phyloP scores from a whole-genome alignment of 2,329 filamentous ascomycete genomes.

The Fusarium guadeloupense region DNA sequence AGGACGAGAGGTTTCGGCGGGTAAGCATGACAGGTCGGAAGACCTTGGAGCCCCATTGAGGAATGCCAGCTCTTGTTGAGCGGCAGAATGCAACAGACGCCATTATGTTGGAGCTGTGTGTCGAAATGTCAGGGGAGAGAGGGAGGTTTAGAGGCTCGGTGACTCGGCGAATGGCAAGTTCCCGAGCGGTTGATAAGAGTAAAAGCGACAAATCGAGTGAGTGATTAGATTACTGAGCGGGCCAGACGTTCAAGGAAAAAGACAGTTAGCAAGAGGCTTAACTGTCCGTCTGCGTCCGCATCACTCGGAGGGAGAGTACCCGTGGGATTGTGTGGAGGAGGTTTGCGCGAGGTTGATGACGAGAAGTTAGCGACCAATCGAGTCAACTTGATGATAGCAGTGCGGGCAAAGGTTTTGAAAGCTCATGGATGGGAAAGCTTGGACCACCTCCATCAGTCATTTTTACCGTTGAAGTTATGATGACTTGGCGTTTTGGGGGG shows the following conservation, averaged over 20 bases:
- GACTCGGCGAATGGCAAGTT: conserved; percentile 35
- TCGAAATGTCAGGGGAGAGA: conserved; percentile 14
- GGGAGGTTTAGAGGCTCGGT: conserved; percentile 18
- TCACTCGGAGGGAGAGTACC: conserved; percentile 31
- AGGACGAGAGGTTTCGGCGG: conserved; percentile 71
- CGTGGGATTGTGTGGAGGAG: conserved; percentile 9
- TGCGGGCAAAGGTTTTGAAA: conserved; percentile 40
- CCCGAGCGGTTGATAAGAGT: conserved; percentile 36
- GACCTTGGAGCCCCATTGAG: conserved; percentile 48
- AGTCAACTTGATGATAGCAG: conserved; percentile 39
- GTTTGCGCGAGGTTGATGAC: conserved; percentile 32
- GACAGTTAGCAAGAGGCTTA: conserved; percentile 35
- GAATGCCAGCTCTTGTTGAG: conserved; percentile 53
- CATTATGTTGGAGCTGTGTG: conserved; percentile 48
- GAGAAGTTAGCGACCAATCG: conserved; percentile 37
- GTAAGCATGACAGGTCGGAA: conserved; percentile 44
- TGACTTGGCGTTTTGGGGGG: conserved; percentile 8
- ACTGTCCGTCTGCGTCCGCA: conserved; percentile 39
- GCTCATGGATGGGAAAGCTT: conserved; percentile 37
- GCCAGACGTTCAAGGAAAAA: conserved; percentile 8
- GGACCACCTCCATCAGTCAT: conserved; percentile 38
- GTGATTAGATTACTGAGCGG: not conserved
- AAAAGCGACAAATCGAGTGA: conserved; percentile 14
- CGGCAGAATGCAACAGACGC: conserved; percentile 54
- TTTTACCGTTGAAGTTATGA: conserved; percentile 21